Evolutionary conservation across 2,329 filamentous ascomycete genomes (phyloP).

Genomic region (Fusarium begoniae): DNA sequence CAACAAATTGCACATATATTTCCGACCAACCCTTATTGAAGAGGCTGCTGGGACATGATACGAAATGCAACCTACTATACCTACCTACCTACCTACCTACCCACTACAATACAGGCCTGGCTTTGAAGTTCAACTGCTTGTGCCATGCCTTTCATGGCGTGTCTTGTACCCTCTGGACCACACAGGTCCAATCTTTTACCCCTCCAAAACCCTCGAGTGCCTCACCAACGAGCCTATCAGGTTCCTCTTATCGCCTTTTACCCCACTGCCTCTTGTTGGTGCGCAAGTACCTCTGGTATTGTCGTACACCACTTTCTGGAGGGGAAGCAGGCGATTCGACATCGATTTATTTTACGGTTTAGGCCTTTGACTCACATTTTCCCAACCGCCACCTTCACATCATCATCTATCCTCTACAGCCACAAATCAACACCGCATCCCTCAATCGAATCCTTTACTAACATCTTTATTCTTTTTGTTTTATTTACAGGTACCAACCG

Average conservation of each 20-base stretch:
- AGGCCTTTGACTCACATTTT: slow-evolving; percentile 44
- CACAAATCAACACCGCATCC: slow-evolving; percentile 10
- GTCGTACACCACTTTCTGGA: slow-evolving; percentile 34
- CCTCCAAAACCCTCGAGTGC: slow-evolving; percentile 37
- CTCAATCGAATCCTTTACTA: slow-evolving; percentile 19
- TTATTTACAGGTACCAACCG: slow-evolving; percentile 45
- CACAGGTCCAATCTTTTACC: slow-evolving; percentile 34
- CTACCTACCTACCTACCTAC: background rate
- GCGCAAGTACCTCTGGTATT: slow-evolving; percentile 37
- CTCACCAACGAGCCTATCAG: slow-evolving; percentile 30
- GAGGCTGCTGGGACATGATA: background rate
- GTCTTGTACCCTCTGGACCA: slow-evolving; percentile 16
- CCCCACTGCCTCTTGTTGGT: slow-evolving; percentile 23
- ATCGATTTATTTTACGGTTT: slow-evolving; percentile 28
- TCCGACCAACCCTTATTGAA: background rate
- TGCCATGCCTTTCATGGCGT: slow-evolving; percentile 16
- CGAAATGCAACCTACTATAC: background rate
- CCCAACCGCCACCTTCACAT: slow-evolving; percentile 37
- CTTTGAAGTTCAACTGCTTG: slow-evolving; percentile 18
- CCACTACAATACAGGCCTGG: background rate
- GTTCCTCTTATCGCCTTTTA: slow-evolving; percentile 8
- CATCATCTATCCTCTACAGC: slow-evolving; percentile 6
- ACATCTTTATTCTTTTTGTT: slow-evolving; percentile 24
- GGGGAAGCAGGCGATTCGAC: slow-evolving; percentile 30
- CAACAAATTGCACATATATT: background rate